phyloP scores from a whole-genome alignment of 1,284 basidiomycete genomes.

The Ustilago trichophora region DNA sequence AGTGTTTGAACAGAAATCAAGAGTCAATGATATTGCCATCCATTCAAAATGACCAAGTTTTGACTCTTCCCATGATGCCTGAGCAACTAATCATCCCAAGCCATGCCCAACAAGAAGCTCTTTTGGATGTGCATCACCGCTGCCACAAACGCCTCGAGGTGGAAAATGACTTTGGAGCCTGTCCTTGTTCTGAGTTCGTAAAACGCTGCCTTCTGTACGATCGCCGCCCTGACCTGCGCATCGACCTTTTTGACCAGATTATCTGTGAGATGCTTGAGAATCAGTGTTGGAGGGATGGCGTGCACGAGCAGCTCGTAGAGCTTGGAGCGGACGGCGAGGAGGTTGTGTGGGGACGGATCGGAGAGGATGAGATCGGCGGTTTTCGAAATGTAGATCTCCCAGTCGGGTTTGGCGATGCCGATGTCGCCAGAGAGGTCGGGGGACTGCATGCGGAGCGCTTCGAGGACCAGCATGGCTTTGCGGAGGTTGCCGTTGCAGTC shows the following conservation, averaged over 20 bases:
- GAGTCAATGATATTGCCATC: no score
- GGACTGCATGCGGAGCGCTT: conserved; percentile 85
- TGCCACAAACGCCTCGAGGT: conserved; percentile 65
- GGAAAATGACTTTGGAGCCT: conserved; percentile 63
- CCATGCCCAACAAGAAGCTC: conserved; percentile 54
- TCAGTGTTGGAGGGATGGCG: conserved; percentile 88
- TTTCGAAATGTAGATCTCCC: conserved; percentile 96
- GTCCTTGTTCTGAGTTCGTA: conserved; percentile 70
- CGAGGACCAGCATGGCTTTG: conserved; percentile 91
- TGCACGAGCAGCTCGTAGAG: conserved; percentile 96
- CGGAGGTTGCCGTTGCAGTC: conserved; percentile 90
- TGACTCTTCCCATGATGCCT: no score
- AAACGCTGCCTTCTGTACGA: conserved; percentile 76
- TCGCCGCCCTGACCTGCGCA: conserved; percentile 66
- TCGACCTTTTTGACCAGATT: conserved; percentile 85
- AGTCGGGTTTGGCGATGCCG: conserved; percentile 90
- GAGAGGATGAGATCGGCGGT: conserved; percentile 92
- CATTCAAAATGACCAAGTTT: no score
- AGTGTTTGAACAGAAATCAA: no score
- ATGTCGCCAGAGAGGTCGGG: conserved; percentile 70
- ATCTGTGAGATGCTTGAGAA: conserved; percentile 72
- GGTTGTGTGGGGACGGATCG: conserved; percentile 88
- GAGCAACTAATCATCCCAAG: conserved; percentile 46
- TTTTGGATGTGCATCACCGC: conserved; percentile 65
- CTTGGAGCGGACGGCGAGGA: conserved; percentile 90